Conservation (phyloP, 2,329 filamentous ascomycete genomes). For the Fusarium udum region DNA sequence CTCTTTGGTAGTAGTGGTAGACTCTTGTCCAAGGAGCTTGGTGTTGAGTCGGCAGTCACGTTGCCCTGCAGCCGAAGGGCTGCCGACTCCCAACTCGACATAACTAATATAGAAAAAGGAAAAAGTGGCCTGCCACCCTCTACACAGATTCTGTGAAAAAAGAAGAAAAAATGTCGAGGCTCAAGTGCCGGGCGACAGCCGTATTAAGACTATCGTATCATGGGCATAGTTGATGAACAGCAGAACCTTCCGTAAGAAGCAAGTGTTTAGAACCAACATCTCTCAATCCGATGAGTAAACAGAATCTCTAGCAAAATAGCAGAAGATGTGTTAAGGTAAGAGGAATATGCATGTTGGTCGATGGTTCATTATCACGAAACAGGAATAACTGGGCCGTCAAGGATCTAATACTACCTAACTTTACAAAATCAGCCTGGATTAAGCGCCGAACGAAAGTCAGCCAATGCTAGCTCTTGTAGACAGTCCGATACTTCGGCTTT, state of each 20-base stretch:
- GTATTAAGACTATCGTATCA: conserved; percentile 1
- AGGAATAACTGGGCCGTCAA: conserved; percentile 21
- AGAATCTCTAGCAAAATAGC: conserved; percentile 10
- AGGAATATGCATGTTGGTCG: conserved; percentile 33
- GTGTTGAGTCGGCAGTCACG: background rate
- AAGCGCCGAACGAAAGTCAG: conserved; percentile 6
- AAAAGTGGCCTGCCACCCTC: conserved; percentile 18
- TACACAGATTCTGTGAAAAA: background rate
- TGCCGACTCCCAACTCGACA: conserved; percentile 31
- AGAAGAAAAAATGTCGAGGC: background rate
- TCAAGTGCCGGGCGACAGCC: background rate
- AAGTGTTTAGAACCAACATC: conserved; percentile 20
- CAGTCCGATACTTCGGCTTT: background rate
- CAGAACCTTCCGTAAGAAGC: background rate
- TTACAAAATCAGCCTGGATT: conserved; percentile 3
- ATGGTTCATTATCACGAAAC: conserved; percentile 30
- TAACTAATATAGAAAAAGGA: background rate
- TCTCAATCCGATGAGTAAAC: background rate
- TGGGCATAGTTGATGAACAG: background rate
- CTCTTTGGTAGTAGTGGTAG: conserved; percentile 1
- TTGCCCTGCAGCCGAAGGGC: conserved; percentile 13
- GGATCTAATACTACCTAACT: conserved; percentile 7
- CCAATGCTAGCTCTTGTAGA: conserved; percentile 6
- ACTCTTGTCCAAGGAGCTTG: conserved; percentile 5
- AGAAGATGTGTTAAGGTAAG: conserved; percentile 21